Base-by-base conservation (phyloP, 805 yeast species). In the Candida morakotiae region DNA sequence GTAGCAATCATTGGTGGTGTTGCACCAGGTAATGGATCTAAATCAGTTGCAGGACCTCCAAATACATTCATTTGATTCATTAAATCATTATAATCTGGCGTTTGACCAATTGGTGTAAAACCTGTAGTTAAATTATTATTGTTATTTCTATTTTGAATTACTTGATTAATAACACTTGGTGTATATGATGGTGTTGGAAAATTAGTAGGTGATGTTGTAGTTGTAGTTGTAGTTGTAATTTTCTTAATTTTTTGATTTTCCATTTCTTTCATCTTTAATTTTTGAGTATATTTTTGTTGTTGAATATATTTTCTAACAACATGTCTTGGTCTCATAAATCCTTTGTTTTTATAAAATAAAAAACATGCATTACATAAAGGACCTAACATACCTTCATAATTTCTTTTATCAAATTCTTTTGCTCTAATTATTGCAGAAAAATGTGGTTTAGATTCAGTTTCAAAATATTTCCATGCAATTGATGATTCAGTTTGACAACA, bases 1-100 rank as follows among this genome's bases (percentile, higher is more conserved):
- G 74, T 72, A n/a, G 81, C 81, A 56, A 64, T 63, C 74, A 60
- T 70, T 43, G 71, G 71, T 35, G 70, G 74, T 5, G 71, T 66
- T 4, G 51, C 49, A 4, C 65, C 67, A 5, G 72, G 72, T 28
- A 68, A 45, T 1, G 67, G 65, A 43, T 69, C 75, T 9, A 69
- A 66, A 42, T 69, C 75, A 10, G 75, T 69, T 37, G 68, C 53
- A 4, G 75, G 75, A 1, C 73, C 74, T 2, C 73, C 73, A 44
- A 60, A 60, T 45, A 40, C 41, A 42, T 62, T 59, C 36, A 67
- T 41, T 46, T 67, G 71, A 37, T 58, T 57, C 54, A 67, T 58
- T 45, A 68, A 56, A 31, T 68, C 73, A 42, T 61, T 61, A 40
- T 55, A 58, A 30, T 59, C 58, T 8, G 60, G 58, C 3, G 60